Percentiles rank a stretch among this genome's conserved stretches.
phyloP scores from a whole-genome alignment of 2,329 filamentous ascomycete genomes.

The Phoma sp. region DNA sequence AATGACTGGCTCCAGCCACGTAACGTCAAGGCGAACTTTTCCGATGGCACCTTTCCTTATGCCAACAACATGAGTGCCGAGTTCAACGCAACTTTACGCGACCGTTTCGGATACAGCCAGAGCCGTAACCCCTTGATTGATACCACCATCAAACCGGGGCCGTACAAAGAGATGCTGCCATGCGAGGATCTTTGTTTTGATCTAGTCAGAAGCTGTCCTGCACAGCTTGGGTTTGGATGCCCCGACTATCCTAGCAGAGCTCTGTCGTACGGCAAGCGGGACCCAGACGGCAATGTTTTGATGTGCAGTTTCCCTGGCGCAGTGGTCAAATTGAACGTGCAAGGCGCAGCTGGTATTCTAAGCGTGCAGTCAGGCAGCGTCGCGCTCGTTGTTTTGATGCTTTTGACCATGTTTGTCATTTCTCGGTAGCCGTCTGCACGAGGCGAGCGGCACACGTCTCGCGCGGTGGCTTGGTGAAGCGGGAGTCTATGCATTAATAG shows the following conservation, averaged over 20 bases:
- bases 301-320: conserved; percentile 52
- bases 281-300: conserved; percentile 24
- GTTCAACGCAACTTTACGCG: conserved; percentile 32
- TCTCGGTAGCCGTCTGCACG: conserved; percentile 2
- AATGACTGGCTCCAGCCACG: conserved; percentile 65
- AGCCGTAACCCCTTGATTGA: conserved; percentile 80
- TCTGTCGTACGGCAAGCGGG: conserved; percentile 35
- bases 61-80: conserved; percentile 21
- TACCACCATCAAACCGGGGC: conserved; percentile 73
- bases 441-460: conserved; percentile 1
- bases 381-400: conserved; percentile 17
- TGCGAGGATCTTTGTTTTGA: conserved; percentile 88
- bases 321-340: conserved; percentile 46
- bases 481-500: conserved; percentile 13
- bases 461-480: conserved; percentile 1
- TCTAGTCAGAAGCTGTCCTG: conserved; percentile 83
- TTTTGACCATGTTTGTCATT: conserved; percentile 10
- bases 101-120: conserved; percentile 54
- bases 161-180: conserved; percentile 91
- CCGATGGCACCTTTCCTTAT: conserved; percentile 64
- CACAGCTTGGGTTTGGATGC: conserved; percentile 76
- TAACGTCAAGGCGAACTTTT: conserved; percentile 72
- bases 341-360: conserved; percentile 17
- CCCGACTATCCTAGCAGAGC: conserved; percentile 53
- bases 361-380: not conserved